Conservation (phyloP, 306 rosid species). For the Malus fusca region DNA sequence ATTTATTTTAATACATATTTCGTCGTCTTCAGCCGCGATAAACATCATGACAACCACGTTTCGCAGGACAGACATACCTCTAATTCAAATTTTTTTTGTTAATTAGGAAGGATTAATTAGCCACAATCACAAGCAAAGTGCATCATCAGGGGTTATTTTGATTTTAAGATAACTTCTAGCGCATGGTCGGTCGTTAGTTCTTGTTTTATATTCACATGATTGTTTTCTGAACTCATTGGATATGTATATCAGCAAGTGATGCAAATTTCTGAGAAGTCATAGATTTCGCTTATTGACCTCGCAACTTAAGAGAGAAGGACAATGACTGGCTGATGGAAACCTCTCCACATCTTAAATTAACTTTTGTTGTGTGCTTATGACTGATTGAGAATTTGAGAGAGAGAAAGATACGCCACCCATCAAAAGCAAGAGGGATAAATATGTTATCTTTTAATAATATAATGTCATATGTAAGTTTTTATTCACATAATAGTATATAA, state of each 20-base stretch:
- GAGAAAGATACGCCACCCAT: neutral
- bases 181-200: slow-evolving; percentile 1
- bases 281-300: slow-evolving; percentile 19
- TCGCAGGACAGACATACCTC: neutral
- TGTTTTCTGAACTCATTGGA: neutral
- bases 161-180: neutral
- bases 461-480: too few relatives aligned
- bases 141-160: slow-evolving; percentile 5
- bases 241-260: neutral
- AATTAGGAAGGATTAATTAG: neutral
- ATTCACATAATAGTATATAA: too few relatives aligned
- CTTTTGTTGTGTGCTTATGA: neutral
- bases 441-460: too few relatives aligned
- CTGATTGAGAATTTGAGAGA: neutral
- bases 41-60: neutral
- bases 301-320: slow-evolving; percentile 10
- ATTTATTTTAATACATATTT: neutral
- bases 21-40: neutral
- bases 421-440: too few relatives aligned
- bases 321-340: slow-evolving; percentile 9
- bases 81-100: neutral
- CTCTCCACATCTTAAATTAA: neutral
- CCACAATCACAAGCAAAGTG: slow-evolving; percentile 5
- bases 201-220: neutral
- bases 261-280: neutral